Evolutionary conservation across 225 moss, liverwort and hornwort genomes (phyloP).

Genomic region (Lunularia cruciata): DNA sequence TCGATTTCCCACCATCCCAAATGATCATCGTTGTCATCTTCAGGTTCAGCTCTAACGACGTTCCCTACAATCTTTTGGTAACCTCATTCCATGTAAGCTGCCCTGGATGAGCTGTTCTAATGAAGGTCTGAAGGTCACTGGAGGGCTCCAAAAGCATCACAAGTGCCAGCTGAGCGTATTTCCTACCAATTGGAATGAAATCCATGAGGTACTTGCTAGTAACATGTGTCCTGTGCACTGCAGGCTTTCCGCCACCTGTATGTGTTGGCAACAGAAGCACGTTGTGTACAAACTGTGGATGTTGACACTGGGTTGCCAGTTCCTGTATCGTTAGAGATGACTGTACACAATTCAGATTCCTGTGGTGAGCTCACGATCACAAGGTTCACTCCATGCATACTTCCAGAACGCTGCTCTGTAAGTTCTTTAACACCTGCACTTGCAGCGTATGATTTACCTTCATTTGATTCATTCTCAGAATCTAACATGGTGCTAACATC

Average conservation of each 20-base stretch:
- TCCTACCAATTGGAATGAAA: not conserved
- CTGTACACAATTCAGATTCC: conserved; percentile 57
- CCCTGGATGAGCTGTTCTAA: too few relatives aligned
- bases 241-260: conserved; percentile 95
- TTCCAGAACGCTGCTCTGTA: conserved; percentile 76
- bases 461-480: too few relatives aligned
- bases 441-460: too few relatives aligned
- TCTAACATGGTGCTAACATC: too few relatives aligned
- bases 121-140: too few relatives aligned
- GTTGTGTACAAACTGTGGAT: conserved; percentile 96
- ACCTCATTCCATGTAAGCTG: too few relatives aligned
- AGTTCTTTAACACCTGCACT: not conserved
- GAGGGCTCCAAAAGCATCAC: too few relatives aligned
- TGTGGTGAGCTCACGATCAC: conserved; percentile 60
- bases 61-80: too few relatives aligned
- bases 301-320: conserved; percentile 92
- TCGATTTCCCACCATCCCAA: conserved; percentile 82
- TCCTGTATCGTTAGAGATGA: conserved; percentile 86
- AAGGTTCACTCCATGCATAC: conserved; percentile 80
- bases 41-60: too few relatives aligned
- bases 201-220: too few relatives aligned
- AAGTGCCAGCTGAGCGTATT: too few relatives aligned
- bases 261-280: conserved; percentile 89
- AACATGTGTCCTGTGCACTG: too few relatives aligned
- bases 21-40: conserved; percentile 93